phyloP scores from a whole-genome alignment of 2,329 filamentous ascomycete species.

The Aphanoascus verrucosus region DNA sequence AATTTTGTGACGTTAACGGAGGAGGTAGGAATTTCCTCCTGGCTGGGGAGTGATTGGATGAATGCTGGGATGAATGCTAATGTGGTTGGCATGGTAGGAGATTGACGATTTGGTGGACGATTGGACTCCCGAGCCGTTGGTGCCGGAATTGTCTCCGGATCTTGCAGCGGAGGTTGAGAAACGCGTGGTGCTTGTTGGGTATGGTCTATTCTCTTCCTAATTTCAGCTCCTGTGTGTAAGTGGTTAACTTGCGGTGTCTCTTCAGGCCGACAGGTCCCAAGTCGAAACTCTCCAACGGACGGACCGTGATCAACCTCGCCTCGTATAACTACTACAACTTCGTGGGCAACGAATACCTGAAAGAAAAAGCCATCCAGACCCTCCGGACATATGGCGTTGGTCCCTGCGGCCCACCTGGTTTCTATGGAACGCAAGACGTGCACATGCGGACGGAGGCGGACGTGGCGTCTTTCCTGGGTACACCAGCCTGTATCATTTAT shows the following conservation, averaged over 20 bases:
- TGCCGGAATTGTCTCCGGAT: slow-evolving; percentile 58
- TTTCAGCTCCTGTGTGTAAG: too few relatives aligned
- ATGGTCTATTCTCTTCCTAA: slow-evolving; percentile 23
- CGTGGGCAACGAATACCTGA: slow-evolving; percentile 80
- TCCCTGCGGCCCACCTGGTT: slow-evolving; percentile 90
- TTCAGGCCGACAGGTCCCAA: slow-evolving; percentile 76
- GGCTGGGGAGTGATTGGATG: background rate
- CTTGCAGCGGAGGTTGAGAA: slow-evolving; percentile 78
- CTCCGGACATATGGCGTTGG: slow-evolving; percentile 93
- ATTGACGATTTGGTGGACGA: slow-evolving; percentile 95
- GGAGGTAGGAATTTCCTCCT: slow-evolving; percentile 43
- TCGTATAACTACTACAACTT: slow-evolving; percentile 98
- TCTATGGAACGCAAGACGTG: slow-evolving; percentile 96
- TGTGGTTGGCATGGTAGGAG: slow-evolving; percentile 45
- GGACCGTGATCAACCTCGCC: slow-evolving; percentile 84
- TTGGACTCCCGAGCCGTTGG: slow-evolving; percentile 89
- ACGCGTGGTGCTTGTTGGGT: slow-evolving; percentile 81
- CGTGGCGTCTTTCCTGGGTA: slow-evolving; percentile 80
- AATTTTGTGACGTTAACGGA: slow-evolving; percentile 83
- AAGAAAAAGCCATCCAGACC: slow-evolving; percentile 88
- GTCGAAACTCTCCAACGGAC: slow-evolving; percentile 75
- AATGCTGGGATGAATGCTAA: background rate
- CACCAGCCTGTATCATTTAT: slow-evolving; percentile 84
- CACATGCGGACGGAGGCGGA: slow-evolving; percentile 95
- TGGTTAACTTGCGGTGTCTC: too few relatives aligned